Evolutionary conservation across 768 basidiomycete genomes (phyloP), one percentile per base, ranked within the genome.

Genomic region (Rhodotorula sphaerocarpa): DNA sequence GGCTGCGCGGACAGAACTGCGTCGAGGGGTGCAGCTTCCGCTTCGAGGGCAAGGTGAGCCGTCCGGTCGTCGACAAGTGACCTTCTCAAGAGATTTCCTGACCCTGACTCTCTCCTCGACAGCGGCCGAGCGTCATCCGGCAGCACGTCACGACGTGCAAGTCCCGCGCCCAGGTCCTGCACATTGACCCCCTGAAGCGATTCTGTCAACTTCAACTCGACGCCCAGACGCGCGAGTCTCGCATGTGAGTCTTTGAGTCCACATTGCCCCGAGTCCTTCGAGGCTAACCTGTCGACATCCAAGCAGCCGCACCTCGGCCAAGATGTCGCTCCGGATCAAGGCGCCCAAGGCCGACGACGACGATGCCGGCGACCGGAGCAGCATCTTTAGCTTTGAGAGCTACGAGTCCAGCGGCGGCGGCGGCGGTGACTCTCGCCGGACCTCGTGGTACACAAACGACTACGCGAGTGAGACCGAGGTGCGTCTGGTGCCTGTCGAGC

Each of bases 71-170:
- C n/a, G 7, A 12, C 42, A 21, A 7, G 18, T 36, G 14, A 5
- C 33, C 10, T 15, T 34, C n/a, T n/a, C n/a, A n/a, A n/a, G n/a
- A n/a, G n/a, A n/a, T n/a, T n/a, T 44, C n/a, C n/a, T 36, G 27
- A 47, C 25, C 7, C 15, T 4, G 4, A 14, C 1, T 45, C 0
- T 11, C 7, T 7, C 6, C 4, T 30, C 25, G 27, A n/a, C n/a
- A n/a, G 41, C 50, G 57, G 0, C 65, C 65, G 14, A 57, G 60
- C 23, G 59, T 61, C 16, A 66, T 66, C n/a, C 65, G 65, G 20
- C 53, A 58, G 2, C 65, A 66, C 30, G 57, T 66, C 53, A 43
- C 51, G 9, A 34, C 27, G 14, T 66, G 65, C 57, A 62, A 59
- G 45, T 18, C 30, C 33, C 31, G 65, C 36, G n/a, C 28, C 28